phyloP scores from a whole-genome alignment of 441 rosid genomes.

The Francoa sonchifolia region DNA sequence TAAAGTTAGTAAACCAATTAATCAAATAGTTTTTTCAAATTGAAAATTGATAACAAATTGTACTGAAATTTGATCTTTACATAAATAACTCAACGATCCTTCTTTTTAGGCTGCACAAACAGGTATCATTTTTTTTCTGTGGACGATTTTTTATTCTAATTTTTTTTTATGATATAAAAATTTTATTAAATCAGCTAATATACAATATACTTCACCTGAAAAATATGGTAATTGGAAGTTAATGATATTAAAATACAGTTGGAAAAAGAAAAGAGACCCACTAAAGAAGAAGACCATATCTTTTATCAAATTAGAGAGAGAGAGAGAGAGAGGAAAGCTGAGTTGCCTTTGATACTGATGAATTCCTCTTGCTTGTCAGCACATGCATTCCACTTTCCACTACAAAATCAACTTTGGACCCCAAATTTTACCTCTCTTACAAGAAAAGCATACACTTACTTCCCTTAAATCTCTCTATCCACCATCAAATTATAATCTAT shows the following conservation, averaged over 20 bases:
- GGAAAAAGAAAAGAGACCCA: slow-evolving; percentile 54
- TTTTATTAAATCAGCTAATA: background rate
- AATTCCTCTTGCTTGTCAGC: slow-evolving; percentile 56
- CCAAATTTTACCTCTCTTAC: slow-evolving; percentile 40
- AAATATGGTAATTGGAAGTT: background rate
- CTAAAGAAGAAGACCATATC: slow-evolving; percentile 28
- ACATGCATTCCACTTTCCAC: slow-evolving; percentile 95
- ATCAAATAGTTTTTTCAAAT: no score
- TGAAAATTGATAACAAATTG: no score
- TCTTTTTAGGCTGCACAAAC: no score
- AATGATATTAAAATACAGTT: background rate
- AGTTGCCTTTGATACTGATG: slow-evolving; percentile 58
- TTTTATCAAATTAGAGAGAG: slow-evolving; percentile 29
- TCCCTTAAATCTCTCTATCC: slow-evolving; percentile 23
- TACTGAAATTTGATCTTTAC: no score
- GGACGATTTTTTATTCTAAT: no score
- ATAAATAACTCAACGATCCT: no score
- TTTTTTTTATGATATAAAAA: no score
- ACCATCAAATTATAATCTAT: slow-evolving; percentile 10
- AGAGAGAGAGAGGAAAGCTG: slow-evolving; percentile 45
- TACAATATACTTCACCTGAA: background rate
- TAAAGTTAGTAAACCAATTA: no score
- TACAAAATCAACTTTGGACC: slow-evolving; percentile 73
- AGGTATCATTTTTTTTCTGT: no score
- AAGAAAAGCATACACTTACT: slow-evolving; percentile 42